A percentile compares a stretch with the other conserved stretches of the same genome.
Evolutionary conservation across 2,329 filamentous ascomycete genomes (phyloP).

Genomic region (Ophiocordyceps camponoti-rufipedis): DNA sequence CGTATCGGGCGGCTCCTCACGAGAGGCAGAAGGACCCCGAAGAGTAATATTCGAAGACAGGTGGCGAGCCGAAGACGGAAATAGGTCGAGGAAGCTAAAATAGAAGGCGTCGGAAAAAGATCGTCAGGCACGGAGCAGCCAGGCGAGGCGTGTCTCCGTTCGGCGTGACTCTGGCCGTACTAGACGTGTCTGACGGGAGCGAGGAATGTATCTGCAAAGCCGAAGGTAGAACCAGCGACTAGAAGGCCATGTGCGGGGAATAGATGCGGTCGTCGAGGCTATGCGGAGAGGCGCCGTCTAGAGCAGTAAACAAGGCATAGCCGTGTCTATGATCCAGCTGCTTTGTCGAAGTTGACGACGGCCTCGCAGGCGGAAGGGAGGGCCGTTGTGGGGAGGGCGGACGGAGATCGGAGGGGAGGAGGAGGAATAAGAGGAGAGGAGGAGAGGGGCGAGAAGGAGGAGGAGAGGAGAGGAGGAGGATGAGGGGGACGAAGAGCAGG

Average conservation of each 20-base stretch:
- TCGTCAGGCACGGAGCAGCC: conserved; percentile 4
- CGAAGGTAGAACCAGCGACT: conserved; percentile 6
- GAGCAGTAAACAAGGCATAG: conserved; percentile 1
- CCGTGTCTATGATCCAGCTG: background rate
- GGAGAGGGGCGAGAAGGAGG: background rate
- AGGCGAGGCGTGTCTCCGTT: conserved; percentile 3
- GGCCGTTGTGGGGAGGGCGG: background rate
- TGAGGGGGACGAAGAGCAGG: background rate
- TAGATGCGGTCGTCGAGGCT: background rate
- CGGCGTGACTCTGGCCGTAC: conserved; percentile 4
- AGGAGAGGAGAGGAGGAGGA: background rate
- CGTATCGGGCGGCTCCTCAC: conserved; percentile 1
- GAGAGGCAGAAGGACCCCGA: conserved; percentile 1
- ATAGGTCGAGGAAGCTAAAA: background rate
- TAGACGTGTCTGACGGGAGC: conserved; percentile 5
- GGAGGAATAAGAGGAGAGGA: background rate
- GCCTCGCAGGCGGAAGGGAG: background rate
- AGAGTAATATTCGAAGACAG: conserved; percentile 1
- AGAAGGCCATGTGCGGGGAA: conserved; percentile 4
- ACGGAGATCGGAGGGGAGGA: background rate
- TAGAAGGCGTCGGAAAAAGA: background rate
- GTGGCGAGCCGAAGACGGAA: background rate
- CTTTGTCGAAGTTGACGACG: background rate
- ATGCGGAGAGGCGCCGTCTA: conserved; percentile 1
- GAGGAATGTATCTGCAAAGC: conserved; percentile 8